Evolutionary conservation across 2,329 filamentous ascomycete species (phyloP).

Genomic region (Claviceps sorghi): DNA sequence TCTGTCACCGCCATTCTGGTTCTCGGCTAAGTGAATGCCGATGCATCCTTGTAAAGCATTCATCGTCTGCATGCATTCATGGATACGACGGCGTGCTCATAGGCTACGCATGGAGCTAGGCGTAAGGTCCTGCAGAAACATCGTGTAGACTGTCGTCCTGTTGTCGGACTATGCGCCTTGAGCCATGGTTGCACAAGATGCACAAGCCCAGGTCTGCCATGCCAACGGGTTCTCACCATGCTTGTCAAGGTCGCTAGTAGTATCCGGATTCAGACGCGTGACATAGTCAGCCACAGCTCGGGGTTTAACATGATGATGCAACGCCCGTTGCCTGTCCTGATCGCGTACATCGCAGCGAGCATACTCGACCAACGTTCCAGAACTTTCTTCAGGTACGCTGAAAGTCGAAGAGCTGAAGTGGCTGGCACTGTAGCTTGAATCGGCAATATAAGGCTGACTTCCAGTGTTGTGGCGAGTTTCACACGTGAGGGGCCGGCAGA

Average conservation of each 20-base stretch:
- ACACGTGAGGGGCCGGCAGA: background rate
- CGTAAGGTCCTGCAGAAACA: conserved; percentile 1
- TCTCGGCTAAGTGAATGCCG: no score
- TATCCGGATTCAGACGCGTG: conserved; percentile 3
- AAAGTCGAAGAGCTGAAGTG: background rate
- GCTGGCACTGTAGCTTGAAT: background rate
- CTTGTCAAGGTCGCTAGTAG: conserved; percentile 5
- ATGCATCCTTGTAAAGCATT: background rate
- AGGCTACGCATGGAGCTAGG: background rate
- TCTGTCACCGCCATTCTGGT: no score
- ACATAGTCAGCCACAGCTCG: conserved; percentile 2
- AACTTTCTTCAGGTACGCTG: background rate
- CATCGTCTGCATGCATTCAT: conserved; percentile 1
- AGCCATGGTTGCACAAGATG: conserved; percentile 2
- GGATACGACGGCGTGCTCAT: conserved; percentile 1
- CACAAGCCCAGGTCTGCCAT: conserved; percentile 3
- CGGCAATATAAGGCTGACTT: conserved; percentile 1
- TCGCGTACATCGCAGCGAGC: background rate
- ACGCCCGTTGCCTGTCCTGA: background rate
- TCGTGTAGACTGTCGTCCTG: conserved; percentile 1
- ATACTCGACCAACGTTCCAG: conserved; percentile 1
- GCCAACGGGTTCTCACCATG: conserved; percentile 2
- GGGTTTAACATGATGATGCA: background rate
- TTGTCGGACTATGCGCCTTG: background rate
- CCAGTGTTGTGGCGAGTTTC: background rate